phyloP scores from a whole-genome alignment of 2,329 filamentous ascomycete species.

The Colletotrichum godetiae region DNA sequence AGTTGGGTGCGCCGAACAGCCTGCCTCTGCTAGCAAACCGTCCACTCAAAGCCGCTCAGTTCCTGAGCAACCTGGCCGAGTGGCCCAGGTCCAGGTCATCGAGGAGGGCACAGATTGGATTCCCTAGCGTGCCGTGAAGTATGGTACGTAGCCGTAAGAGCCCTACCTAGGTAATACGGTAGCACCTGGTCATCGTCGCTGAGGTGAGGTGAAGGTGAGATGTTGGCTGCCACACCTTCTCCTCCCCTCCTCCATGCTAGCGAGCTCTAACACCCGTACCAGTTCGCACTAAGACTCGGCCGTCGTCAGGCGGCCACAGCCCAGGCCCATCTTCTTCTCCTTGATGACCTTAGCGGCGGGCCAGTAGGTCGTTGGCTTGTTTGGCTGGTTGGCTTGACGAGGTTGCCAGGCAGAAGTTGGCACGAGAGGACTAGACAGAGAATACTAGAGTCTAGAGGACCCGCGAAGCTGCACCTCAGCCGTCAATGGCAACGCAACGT shows the following conservation, averaged over 20 bases:
- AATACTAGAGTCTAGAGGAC: neutral
- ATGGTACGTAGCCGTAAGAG: neutral
- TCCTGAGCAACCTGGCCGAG: conserved; percentile 23
- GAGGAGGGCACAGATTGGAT: neutral
- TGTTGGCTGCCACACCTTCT: conserved; percentile 26
- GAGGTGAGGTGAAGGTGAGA: conserved; percentile 9
- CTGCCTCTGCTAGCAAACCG: conserved; percentile 6
- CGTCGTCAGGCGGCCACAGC: conserved; percentile 19
- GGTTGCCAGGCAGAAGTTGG: conserved; percentile 14
- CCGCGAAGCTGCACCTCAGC: neutral
- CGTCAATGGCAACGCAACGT: conserved; percentile 23
- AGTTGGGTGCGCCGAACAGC: neutral
- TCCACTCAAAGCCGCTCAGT: conserved; percentile 13
- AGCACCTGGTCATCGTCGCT: conserved; percentile 1
- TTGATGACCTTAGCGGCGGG: neutral
- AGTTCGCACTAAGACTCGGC: conserved; percentile 27
- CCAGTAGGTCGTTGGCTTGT: conserved; percentile 13
- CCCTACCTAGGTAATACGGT: too few species aligned
- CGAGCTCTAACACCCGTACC: conserved; percentile 14
- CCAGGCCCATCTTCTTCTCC: conserved; percentile 14
- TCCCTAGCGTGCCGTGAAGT: neutral
- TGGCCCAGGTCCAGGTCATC: neutral
- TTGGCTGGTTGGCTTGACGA: neutral
- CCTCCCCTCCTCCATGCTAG: neutral
- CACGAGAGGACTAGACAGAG: neutral